A percentile compares a stretch with the other conserved stretches of the same genome.
phyloP scores from a whole-genome alignment of 768 basidiomycete genomes.

The Naganishia friedmannii region DNA sequence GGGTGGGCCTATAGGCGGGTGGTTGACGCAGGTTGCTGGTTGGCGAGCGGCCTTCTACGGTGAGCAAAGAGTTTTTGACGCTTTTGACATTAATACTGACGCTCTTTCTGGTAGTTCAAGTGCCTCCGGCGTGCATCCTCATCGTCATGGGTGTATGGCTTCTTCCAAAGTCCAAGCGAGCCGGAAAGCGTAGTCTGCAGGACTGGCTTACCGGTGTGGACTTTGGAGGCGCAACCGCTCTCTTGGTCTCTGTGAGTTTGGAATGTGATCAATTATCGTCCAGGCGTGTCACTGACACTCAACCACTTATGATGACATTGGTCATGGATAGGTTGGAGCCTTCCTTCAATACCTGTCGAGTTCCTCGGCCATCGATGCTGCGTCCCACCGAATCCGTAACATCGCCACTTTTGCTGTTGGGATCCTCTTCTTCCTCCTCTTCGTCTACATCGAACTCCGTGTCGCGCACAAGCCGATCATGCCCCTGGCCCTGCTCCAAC shows the following conservation, averaged over 20 bases:
- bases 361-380: not conserved
- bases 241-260: slow-evolving; percentile 29
- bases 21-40: slow-evolving; percentile 29
- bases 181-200: not conserved
- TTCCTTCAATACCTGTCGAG: slow-evolving; percentile 28
- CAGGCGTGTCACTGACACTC: not conserved
- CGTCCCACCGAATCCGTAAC: slow-evolving; percentile 18
- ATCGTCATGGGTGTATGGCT: slow-evolving; percentile 11
- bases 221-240: slow-evolving; percentile 30
- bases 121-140: slow-evolving; percentile 26
- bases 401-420: slow-evolving; percentile 5
- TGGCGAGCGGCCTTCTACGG: slow-evolving; percentile 35
- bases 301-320: not conserved
- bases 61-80: not conserved
- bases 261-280: not conserved
- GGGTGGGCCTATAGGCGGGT: slow-evolving; percentile 31
- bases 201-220: slow-evolving; percentile 23
- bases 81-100: not conserved
- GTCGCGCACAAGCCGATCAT: slow-evolving; percentile 31
- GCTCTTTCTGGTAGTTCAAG: slow-evolving; percentile 20
- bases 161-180: slow-evolving; percentile 3
- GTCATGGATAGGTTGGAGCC: slow-evolving; percentile 25
- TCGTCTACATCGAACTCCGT: slow-evolving; percentile 31
- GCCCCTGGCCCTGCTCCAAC: slow-evolving; percentile 24
- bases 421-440: slow-evolving; percentile 23